phyloP scores from a whole-genome alignment of 2,329 filamentous ascomycete genomes.

The Fusarium gaditjirri region DNA sequence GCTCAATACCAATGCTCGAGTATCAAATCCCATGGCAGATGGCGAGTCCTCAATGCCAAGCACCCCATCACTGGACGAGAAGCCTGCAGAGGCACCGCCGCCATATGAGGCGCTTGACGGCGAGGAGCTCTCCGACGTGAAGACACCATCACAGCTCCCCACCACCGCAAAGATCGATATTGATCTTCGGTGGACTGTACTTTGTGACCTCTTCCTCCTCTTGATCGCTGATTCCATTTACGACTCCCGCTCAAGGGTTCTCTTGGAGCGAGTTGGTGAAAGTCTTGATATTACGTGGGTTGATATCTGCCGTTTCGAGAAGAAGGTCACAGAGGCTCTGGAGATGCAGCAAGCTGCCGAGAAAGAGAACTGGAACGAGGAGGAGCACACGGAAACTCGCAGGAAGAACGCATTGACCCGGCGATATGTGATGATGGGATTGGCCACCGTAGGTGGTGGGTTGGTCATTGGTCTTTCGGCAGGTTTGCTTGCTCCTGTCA shows the following conservation, averaged over 20 bases:
- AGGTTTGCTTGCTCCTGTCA: constrained; percentile 89
- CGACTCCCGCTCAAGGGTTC: constrained; percentile 84
- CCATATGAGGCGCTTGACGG: constrained; percentile 72
- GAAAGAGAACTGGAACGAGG: constrained; percentile 98
- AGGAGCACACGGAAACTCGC: constrained; percentile 89
- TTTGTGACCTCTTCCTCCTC: constrained; percentile 94
- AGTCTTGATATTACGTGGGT: constrained; percentile 87
- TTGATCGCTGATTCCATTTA: constrained; percentile 97
- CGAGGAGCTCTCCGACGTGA: constrained; percentile 80
- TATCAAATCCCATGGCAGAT: constrained; percentile 89
- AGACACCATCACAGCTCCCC: constrained; percentile 84
- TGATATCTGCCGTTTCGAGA: constrained; percentile 96
- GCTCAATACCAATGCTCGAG: constrained; percentile 90
- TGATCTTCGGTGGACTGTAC: constrained; percentile 94
- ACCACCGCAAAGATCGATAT: constrained; percentile 89
- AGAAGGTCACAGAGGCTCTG: constrained; percentile 92
- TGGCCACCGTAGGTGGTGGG: constrained; percentile 94
- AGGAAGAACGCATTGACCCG: constrained; percentile 83
- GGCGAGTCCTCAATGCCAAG: constrained; percentile 33
- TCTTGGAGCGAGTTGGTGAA: constrained; percentile 85
- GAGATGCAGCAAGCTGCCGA: constrained; percentile 97
- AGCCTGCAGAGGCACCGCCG: constrained; percentile 62
- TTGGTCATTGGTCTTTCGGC: constrained; percentile 95
- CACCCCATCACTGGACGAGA: constrained; percentile 54
- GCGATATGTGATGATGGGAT: constrained; percentile 93